These are phyloP conservation scores for Linnemannia schmuckeri DNA, from an alignment of 192 early-diverging fungal species.

Conservation along the genomic window DNA sequence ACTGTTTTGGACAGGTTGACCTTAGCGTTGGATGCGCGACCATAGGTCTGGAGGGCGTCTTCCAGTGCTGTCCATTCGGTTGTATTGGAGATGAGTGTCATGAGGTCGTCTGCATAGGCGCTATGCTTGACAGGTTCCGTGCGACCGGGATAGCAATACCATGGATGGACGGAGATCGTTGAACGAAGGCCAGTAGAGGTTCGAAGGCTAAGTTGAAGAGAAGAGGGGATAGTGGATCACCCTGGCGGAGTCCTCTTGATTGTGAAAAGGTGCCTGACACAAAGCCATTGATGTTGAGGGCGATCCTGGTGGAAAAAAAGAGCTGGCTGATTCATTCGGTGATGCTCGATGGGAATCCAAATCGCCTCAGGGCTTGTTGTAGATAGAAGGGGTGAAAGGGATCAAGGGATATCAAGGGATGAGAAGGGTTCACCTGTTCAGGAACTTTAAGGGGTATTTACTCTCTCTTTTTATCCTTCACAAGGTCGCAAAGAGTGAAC, in stretches of 20 bases:
- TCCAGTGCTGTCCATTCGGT: background rate
- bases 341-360: too few relatives aligned
- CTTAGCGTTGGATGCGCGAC: constrained; percentile 15
- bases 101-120: constrained; percentile 13
- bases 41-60: background rate
- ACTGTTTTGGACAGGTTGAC: constrained; percentile 35
- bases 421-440: too few relatives aligned
- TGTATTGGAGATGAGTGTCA: background rate
- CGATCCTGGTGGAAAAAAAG: constrained; percentile 33
- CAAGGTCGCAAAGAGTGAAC: too few relatives aligned
- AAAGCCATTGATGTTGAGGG: constrained; percentile 34
- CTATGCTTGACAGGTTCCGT: background rate
- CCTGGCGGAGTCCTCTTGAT: constrained; percentile 20
- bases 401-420: too few relatives aligned
- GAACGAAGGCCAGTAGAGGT: constrained; percentile 11
- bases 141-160: background rate
- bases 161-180: background rate
- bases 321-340: too few relatives aligned
- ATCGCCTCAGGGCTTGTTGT: too few relatives aligned
- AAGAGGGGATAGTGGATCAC: constrained; percentile 39
- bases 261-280: constrained; percentile 1
- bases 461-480: too few relatives aligned
- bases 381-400: too few relatives aligned
- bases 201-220: constrained; percentile 35
- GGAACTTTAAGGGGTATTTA: too few relatives aligned